Percentiles rank a stretch among this genome's conserved stretches.
Conservation (phyloP, 345 rosid species). For the Nasturtium officinale region DNA sequence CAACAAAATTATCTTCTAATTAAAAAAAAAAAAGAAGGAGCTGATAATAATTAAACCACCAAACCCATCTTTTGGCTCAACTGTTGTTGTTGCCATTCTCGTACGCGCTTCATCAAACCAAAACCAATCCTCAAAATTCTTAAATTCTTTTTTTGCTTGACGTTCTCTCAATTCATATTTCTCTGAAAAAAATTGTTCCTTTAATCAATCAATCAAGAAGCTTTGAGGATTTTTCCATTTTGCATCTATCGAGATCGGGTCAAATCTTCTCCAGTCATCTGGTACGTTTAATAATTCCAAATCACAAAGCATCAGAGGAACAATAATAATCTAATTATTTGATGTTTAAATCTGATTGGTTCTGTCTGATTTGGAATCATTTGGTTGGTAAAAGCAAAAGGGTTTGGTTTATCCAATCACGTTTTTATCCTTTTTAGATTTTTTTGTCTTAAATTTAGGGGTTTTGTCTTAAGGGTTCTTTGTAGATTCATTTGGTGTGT, state of each 20-base stretch:
- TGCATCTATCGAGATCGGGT: constrained; percentile 18
- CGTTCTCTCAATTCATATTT: constrained; percentile 22
- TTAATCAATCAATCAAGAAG: constrained; percentile 18
- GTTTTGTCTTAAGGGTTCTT: no score
- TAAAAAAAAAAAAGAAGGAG: not conserved
- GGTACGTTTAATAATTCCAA: constrained; percentile 11
- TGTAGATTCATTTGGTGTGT: no score
- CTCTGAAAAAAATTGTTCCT: not conserved
- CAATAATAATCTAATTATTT: not conserved
- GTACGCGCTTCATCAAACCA: constrained; percentile 22
- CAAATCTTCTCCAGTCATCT: constrained; percentile 27
- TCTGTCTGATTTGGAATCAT: constrained; percentile 7
- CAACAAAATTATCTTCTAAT: not conserved
- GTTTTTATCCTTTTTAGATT: not conserved
- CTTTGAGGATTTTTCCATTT: not conserved
- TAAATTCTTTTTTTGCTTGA: constrained; percentile 26
- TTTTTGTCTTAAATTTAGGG: not conserved
- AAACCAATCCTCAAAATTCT: constrained; percentile 11
- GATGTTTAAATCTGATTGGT: not conserved
- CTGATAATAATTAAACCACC: constrained; percentile 31
- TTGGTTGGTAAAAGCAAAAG: not conserved
- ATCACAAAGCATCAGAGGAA: not conserved
- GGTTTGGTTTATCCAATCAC: not conserved
- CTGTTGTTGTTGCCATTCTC: constrained; percentile 29
- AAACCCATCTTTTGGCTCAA: constrained; percentile 29